Evolutionary conservation across 352 stramenopile species (phyloP), one percentile per base, ranked within the genome.

Genomic region (Globisporangium radiosum): DNA sequence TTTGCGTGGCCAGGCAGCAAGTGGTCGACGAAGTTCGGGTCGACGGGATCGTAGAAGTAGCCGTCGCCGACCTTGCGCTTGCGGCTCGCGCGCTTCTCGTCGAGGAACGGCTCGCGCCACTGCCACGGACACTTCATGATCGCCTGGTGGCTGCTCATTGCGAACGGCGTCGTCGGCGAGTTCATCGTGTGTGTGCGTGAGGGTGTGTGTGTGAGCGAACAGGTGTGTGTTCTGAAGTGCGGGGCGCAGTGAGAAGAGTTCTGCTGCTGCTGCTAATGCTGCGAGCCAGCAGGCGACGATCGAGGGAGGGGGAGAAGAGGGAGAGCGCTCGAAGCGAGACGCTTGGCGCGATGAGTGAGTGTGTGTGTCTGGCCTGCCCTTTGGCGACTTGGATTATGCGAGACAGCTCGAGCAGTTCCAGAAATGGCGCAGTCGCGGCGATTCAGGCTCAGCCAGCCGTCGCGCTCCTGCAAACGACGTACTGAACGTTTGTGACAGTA

Each of bases 101-200:
- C 85, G 54, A 94, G 66, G 66, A 94, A 94, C 11, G 84, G 81
- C 63, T 89, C 73, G 38, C 85, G 85, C 85, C 85, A 94, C 57
- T 94, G 85, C 85, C 85, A 94, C 33, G 85, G 85, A 51, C 85
- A 94, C 69, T 94, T 94, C 75, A 94, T 87, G 66, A 94, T 92
- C 47, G 85, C 80, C 63, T 90, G 78, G 71, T 92, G 82, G 53
- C 67, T 85, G 44, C 68, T 81, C 63, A 75, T 75, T 37, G 67
- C 53, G 67, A 59, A 78, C 45, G 71, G 59, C 25, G 73, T 76
- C 40, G 65, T 71, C 44, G 75, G 60, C 19, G 71, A 81, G 66
- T 88, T 75, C 78, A 90, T 90, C 36, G 36, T 60, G 49, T 45
- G 40, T 39, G 38, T 47, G 56, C n/a, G 36, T 25, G 11, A 7